Percentiles rank a stretch among this genome's conserved stretches.
Conservation (phyloP, 2,329 filamentous ascomycete genomes). For the Fusarium foetens region DNA sequence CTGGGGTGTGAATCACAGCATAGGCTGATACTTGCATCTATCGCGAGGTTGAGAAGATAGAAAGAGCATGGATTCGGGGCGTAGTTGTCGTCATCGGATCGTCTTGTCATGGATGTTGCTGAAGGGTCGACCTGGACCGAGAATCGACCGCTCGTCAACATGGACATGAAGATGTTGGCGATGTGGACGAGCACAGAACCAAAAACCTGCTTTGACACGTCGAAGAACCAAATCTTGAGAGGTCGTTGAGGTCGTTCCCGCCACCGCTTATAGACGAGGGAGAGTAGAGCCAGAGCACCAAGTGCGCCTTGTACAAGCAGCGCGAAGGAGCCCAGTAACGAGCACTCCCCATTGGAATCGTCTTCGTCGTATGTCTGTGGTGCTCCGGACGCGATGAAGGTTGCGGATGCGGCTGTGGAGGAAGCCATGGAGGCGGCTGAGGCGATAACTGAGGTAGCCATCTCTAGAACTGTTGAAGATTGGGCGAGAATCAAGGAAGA, state of each 20-base stretch:
- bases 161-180: constrained; percentile 94
- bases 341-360: constrained; percentile 78
- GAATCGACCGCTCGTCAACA: constrained; percentile 90
- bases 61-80: constrained; percentile 95
- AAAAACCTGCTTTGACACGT: constrained; percentile 96
- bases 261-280: constrained; percentile 93
- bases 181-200: constrained; percentile 91
- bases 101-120: constrained; percentile 48
- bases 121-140: constrained; percentile 68
- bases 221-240: constrained; percentile 97
- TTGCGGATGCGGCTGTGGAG: constrained; percentile 38
- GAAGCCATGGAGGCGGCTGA: constrained; percentile 45
- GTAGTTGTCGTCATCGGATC: constrained; percentile 64
- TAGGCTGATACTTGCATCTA: constrained; percentile 77
- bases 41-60: constrained; percentile 91
- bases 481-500: constrained; percentile 34
- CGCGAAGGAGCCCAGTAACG: constrained; percentile 89
- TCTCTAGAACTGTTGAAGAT: constrained; percentile 39
- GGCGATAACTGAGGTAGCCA: constrained; percentile 46
- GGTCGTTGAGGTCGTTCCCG: constrained; percentile 91
- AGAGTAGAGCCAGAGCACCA: constrained; percentile 82
- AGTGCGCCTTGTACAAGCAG: constrained; percentile 89
- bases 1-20: not conserved
- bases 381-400: constrained; percentile 28
- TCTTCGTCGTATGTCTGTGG: constrained; percentile 51